Evolutionary conservation across 495 filamentous ascomycete genomes (phyloP), one percentile per base, ranked within the genome.

Genomic region (Lepraria neglecta): DNA sequence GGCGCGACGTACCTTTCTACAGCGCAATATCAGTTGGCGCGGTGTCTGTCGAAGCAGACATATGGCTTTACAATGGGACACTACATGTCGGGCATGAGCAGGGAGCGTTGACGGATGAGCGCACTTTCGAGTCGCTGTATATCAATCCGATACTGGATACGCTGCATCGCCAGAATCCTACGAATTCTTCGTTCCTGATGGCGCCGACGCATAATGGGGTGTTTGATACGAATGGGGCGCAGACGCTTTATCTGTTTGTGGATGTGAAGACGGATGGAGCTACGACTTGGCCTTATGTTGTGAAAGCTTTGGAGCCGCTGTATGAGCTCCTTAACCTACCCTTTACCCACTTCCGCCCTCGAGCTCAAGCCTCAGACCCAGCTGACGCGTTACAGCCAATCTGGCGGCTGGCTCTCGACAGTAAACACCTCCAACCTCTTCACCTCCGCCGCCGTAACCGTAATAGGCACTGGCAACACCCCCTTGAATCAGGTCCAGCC

Each of bases 391-490:
- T 76, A 45, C 73, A 83, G 60, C 30, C 52, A 50, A 50, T 50
- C 47, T 12, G 55, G 46, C 21, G 64, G 64, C 48, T 63, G 42
- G 44, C 47, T 66, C 19, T 59, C 64, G 38, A 75, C 84, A 50
- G 74, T 70, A 61, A 73, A 85, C 54, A 77, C 76, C 6, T 75
- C 74, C 35, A 64, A 42, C 19, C 38, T 48, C 12, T 56, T 77
- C 10, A 70, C 67, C 46, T 61, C 67, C 21, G 76, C 86, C 3
- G 83, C 85, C 6, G 69, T 96, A 19, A 95, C 89, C 4, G 80
- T 95, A 4, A 87, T 95, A 9, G 89, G 83, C 0, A 92, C 90
- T 0, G 91, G 91, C 17, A 85, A 87, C 61, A 84, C 88, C 0
- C 87, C 89, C 0, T 86, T 92, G 60, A 78, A 88, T 50, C 72